phyloP scores from a whole-genome alignment of 2,329 filamentous ascomycete species.

The Seiridium unicorne region DNA sequence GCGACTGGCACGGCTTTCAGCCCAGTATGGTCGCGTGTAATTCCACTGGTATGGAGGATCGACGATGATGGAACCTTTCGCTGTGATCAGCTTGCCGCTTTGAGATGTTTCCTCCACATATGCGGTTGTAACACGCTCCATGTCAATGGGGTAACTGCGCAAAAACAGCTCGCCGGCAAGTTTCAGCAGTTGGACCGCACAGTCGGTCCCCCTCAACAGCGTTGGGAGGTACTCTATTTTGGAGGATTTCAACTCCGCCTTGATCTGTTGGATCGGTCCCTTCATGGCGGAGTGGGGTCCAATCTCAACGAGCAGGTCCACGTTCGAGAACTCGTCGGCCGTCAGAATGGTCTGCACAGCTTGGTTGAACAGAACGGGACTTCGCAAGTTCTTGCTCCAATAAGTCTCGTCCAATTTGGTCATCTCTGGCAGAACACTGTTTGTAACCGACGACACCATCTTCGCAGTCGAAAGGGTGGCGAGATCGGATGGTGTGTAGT shows the following conservation, averaged over 20 bases:
- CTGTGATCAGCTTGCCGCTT: not conserved
- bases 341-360: constrained; percentile 34
- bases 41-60: constrained; percentile 29
- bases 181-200: constrained; percentile 15
- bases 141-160: constrained; percentile 17
- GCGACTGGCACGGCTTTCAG: constrained; percentile 21
- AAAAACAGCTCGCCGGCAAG: constrained; percentile 24
- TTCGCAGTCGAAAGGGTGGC: constrained; percentile 1
- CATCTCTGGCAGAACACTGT: constrained; percentile 9
- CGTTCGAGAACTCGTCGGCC: constrained; percentile 25
- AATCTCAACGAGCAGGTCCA: constrained; percentile 19
- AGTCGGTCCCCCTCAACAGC: constrained; percentile 19
- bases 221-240: constrained; percentile 19
- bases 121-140: constrained; percentile 18
- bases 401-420: constrained; percentile 14
- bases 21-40: constrained; percentile 19
- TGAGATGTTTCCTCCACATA: constrained; percentile 5
- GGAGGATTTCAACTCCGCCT: constrained; percentile 14
- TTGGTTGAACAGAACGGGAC: constrained; percentile 26
- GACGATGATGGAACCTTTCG: constrained; percentile 17
- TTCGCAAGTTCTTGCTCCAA: constrained; percentile 23
- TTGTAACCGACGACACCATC: constrained; percentile 24
- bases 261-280: constrained; percentile 33
- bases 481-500: constrained; percentile 1
- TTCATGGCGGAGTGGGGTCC: constrained; percentile 30